These are phyloP conservation scores for Rubia tinctorum DNA, from an alignment of 305 asterid species.

Conservation along the genomic window DNA sequence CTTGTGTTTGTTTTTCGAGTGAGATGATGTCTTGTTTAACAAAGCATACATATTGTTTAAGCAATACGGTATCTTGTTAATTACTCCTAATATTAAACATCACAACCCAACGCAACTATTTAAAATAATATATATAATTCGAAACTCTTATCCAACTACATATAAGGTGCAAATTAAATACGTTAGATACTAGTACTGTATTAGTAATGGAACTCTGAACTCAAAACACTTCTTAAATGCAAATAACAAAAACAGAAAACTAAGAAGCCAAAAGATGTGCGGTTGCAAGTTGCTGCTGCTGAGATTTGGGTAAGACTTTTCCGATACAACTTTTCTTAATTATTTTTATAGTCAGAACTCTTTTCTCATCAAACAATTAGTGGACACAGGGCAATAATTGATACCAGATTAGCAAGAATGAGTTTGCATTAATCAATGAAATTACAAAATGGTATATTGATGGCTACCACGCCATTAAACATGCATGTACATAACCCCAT, in stretches of 20 bases:
- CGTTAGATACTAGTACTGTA: background rate
- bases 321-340: slow-evolving; percentile 21
- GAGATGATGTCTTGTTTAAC: no score
- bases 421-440: slow-evolving; percentile 16
- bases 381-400: slow-evolving; percentile 20
- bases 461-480: slow-evolving; percentile 21
- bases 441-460: background rate
- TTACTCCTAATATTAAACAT: no score
- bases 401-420: background rate
- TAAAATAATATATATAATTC: no score
- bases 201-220: slow-evolving; percentile 24
- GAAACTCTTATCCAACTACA: no score
- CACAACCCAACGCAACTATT: no score
- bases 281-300: slow-evolving; percentile 54
- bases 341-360: slow-evolving; percentile 3
- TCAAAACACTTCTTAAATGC: slow-evolving; percentile 9
- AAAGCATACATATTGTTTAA: no score
- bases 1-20: no score
- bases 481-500: background rate
- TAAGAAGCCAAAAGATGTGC: background rate
- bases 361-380: slow-evolving; percentile 15
- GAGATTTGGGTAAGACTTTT: slow-evolving; percentile 40
- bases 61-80: no score
- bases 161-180: background rate
- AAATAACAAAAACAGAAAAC: background rate